Evolutionary conservation across 805 yeast genomes (phyloP).

Genomic region (Candida fluviatilis): DNA sequence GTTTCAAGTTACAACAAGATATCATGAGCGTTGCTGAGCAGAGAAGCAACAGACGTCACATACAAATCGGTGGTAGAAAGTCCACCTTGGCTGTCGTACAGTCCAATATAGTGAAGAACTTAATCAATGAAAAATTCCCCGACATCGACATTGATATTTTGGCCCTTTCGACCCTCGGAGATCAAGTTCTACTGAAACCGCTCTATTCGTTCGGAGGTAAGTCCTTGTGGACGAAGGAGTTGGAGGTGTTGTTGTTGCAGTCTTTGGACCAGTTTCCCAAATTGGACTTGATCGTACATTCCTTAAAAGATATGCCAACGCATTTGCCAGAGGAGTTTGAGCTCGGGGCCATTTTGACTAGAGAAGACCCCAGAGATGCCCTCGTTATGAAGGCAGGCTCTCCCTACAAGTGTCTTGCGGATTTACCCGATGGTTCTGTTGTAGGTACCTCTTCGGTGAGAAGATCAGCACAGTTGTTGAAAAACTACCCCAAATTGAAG

Average conservation of each 20-base stretch:
- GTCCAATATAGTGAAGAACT: constrained; percentile 64
- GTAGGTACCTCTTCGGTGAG: constrained; percentile 95
- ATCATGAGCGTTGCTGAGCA: neutral
- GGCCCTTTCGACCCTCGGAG: constrained; percentile 85
- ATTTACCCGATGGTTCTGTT: constrained; percentile 78
- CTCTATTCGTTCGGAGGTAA: constrained; percentile 95
- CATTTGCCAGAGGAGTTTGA: constrained; percentile 84
- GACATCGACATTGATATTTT: constrained; percentile 67
- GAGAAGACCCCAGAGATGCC: constrained; percentile 95
- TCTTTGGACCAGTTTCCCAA: constrained; percentile 58
- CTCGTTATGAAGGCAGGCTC: constrained; percentile 68
- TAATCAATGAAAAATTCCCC: constrained; percentile 59
- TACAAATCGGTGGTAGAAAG: constrained; percentile 81
- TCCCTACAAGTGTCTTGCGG: constrained; percentile 58
- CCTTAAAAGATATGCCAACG: constrained; percentile 92
- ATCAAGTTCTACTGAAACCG: constrained; percentile 79
- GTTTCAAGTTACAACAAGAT: too few species aligned
- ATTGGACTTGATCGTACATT: constrained; percentile 88
- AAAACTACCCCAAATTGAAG: constrained; percentile 67
- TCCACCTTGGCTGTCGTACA: constrained; percentile 86
- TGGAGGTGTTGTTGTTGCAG: constrained; percentile 71
- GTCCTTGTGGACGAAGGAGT: constrained; percentile 92
- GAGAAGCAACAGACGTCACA: constrained; percentile 11
- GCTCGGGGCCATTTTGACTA: constrained; percentile 76
- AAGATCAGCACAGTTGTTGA: constrained; percentile 84